Conservation (phyloP, 1,284 basidiomycete genomes). For the Peniophora sp. region DNA sequence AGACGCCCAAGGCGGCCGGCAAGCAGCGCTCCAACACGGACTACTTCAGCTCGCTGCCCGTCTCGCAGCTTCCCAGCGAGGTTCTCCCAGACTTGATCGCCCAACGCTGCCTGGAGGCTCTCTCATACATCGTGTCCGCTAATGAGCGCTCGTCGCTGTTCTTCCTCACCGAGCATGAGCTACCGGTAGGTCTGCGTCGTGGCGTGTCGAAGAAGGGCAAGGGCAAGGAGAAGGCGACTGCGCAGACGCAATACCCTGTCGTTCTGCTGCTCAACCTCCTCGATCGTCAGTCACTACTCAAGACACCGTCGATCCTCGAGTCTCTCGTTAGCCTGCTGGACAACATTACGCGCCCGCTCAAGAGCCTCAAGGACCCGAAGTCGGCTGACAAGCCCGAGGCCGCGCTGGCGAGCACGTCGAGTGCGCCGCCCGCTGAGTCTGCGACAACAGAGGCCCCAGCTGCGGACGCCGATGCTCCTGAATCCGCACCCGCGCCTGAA, state of each 20-base stretch:
- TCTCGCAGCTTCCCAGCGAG: constrained; percentile 69
- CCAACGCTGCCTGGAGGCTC: constrained; percentile 85
- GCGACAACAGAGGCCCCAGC: too few relatives aligned
- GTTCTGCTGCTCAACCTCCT: constrained; percentile 81
- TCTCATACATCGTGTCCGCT: constrained; percentile 77
- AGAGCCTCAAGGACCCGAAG: constrained; percentile 43
- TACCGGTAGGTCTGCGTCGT: constrained; percentile 68
- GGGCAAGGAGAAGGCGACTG: constrained; percentile 80
- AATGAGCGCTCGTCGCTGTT: constrained; percentile 83
- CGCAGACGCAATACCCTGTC: constrained; percentile 85
- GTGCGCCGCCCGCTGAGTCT: too few relatives aligned
- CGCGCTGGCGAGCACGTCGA: too few relatives aligned
- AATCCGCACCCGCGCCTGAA: not conserved
- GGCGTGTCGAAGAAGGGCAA: constrained; percentile 77
- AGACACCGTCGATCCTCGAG: constrained; percentile 86
- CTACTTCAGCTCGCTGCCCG: constrained; percentile 40
- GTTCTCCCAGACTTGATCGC: constrained; percentile 87
- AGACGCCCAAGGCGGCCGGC: constrained; percentile 59
- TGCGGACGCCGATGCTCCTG: too few relatives aligned
- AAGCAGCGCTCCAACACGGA: constrained; percentile 59
- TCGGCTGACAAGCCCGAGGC: too few relatives aligned
- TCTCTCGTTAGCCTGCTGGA: constrained; percentile 82
- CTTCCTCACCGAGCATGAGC: constrained; percentile 92
- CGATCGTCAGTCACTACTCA: constrained; percentile 77
- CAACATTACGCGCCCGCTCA: constrained; percentile 77